These are phyloP conservation scores for Scutellaria barbata DNA, from an alignment of 257 asterid species.

Conservation along the genomic window DNA sequence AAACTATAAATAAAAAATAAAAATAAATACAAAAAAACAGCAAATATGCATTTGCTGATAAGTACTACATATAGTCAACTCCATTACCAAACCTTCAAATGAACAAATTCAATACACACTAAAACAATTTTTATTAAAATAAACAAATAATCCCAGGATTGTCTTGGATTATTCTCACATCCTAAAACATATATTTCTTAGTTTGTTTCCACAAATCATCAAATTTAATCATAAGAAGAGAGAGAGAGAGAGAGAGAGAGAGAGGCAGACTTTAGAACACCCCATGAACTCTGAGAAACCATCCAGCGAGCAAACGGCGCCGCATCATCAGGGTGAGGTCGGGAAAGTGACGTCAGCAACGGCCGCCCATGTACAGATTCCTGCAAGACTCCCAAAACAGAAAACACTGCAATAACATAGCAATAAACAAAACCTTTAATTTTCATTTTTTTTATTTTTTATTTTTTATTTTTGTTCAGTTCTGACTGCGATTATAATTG, in stretches of 20 bases:
- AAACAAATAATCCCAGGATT: background rate
- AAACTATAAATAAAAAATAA: too few species aligned
- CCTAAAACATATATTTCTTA: too few species aligned
- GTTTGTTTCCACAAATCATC: background rate
- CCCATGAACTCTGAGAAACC: slow-evolving; percentile 88
- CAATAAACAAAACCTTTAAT: slow-evolving; percentile 22
- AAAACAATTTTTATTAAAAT: too few species aligned
- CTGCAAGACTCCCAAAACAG: slow-evolving; percentile 38
- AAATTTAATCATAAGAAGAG: background rate
- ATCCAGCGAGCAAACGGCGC: slow-evolving; percentile 90
- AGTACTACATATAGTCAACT: background rate
- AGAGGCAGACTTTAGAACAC: slow-evolving; percentile 64
- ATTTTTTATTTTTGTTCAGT: too few species aligned
- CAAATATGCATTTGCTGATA: too few species aligned
- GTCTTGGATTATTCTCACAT: too few species aligned
- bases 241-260: background rate
- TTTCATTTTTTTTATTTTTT: too few species aligned
- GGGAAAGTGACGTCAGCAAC: slow-evolving; percentile 38
- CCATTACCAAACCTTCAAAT: background rate
- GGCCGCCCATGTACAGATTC: slow-evolving; percentile 56
- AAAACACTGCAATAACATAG: slow-evolving; percentile 35
- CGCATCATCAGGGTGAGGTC: slow-evolving; percentile 66
- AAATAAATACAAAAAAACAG: too few species aligned
- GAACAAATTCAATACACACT: too few species aligned
- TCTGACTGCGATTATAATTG: slow-evolving; percentile 3